Evolutionary conservation across 257 asterid genomes (phyloP).

Genomic region (Orobanche coerulescens): DNA sequence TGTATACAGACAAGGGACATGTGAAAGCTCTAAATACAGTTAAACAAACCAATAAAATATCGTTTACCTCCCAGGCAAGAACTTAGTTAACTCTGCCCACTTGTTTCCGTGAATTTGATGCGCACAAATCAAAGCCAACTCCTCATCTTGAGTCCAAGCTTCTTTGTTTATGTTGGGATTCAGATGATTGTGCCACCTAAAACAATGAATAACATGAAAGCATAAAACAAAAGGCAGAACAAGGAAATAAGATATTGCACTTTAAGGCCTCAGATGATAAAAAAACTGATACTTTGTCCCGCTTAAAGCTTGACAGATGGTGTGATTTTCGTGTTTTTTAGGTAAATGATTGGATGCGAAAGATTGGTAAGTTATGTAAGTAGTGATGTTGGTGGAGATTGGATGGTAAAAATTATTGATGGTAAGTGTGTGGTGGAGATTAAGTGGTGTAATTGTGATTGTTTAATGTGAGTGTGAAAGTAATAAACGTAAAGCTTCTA

Average conservation of each 20-base stretch:
- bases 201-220: conserved; percentile 15
- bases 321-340: too few relatives aligned
- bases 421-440: too few relatives aligned
- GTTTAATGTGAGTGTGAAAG: too few relatives aligned
- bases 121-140: conserved; percentile 75
- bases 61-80: conserved; percentile 88
- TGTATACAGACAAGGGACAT: conserved; percentile 4
- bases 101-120: conserved; percentile 94
- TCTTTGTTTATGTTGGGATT: conserved; percentile 90
- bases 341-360: too few relatives aligned
- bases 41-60: conserved; percentile 18
- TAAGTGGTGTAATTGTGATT: too few relatives aligned
- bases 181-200: conserved; percentile 99
- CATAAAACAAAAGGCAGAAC: conserved; percentile 2
- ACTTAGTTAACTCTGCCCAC: conserved; percentile 97
- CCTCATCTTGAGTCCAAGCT: conserved; percentile 99
- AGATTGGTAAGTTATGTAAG: too few relatives aligned
- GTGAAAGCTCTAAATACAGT: conserved; percentile 2
- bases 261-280: too few relatives aligned
- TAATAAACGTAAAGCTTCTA: too few relatives aligned
- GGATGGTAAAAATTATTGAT: too few relatives aligned
- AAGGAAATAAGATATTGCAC: background rate
- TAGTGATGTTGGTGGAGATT: too few relatives aligned
- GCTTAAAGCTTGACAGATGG: too few relatives aligned
- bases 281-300: too few relatives aligned